Conservation (phyloP, 129 eudicot species). For the Lactuca saligna region DNA sequence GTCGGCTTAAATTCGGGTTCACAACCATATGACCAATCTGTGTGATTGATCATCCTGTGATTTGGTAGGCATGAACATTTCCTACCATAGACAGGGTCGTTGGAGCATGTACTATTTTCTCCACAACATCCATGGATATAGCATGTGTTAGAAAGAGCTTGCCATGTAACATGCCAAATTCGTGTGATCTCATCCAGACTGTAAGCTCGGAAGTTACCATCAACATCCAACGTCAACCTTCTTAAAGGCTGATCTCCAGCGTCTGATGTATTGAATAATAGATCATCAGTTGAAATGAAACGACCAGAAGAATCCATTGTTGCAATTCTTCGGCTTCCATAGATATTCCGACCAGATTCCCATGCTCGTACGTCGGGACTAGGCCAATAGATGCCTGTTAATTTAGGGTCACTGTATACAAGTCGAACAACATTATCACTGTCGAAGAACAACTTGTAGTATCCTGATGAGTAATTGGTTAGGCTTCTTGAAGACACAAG, state of each 20-base stretch:
- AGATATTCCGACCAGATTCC: too few relatives aligned
- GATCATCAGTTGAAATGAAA: slow-evolving; percentile 35
- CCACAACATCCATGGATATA: slow-evolving; percentile 41
- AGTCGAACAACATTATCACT: too few relatives aligned
- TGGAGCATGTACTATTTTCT: slow-evolving; percentile 25
- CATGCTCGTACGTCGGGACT: too few relatives aligned
- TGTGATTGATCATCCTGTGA: slow-evolving; percentile 23
- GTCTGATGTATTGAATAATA: slow-evolving; percentile 28
- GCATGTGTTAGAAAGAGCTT: slow-evolving; percentile 24
- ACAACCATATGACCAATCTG: slow-evolving; percentile 36
- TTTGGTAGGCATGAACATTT: slow-evolving; percentile 36
- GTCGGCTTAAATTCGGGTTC: slow-evolving; percentile 30
- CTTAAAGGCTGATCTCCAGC: slow-evolving; percentile 32
- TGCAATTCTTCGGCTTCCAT: too few relatives aligned
- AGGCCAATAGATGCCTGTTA: too few relatives aligned
- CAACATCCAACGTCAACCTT: slow-evolving; percentile 34
- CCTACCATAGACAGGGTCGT: slow-evolving; percentile 23
- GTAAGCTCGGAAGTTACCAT: slow-evolving; percentile 37
- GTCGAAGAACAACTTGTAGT: too few relatives aligned
- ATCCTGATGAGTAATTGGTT: too few relatives aligned
- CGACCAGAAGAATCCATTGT: slow-evolving; percentile 31
- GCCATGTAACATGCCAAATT: slow-evolving; percentile 39
- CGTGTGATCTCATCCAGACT: slow-evolving; percentile 31
- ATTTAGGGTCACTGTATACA: too few relatives aligned
- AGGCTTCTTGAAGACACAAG: too few relatives aligned